Evolutionary conservation across 179 eudicot genomes (phyloP), one percentile per base, ranked within the genome.

Genomic region (Beta lomatogona): DNA sequence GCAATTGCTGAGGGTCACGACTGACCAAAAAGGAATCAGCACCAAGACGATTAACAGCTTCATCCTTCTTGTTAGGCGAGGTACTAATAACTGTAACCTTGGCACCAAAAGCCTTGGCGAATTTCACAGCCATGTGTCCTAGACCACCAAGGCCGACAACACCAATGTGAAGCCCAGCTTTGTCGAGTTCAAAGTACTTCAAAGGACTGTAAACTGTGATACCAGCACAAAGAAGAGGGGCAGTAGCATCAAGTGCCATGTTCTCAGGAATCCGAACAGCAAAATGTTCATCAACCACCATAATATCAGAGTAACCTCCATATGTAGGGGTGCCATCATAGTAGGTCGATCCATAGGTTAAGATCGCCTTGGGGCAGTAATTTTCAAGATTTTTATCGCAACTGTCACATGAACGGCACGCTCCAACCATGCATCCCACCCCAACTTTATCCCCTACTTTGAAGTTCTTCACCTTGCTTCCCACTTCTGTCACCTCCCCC

Each of bases 121-220:
- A 84, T 53, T 81, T 82, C 10, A 84, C 87, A 46, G 89, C 88
- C 67, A 86, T 72, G 60, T 86, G 86, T 5, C 86, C 88, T 13
- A 86, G 79, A 7, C 85, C 86, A 25, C 87, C 89, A 67, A 87
- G 89, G 1, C 89, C 87, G 28, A 84, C 87, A 53, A 87, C 84
- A 7, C 86, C 88, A 18, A 86, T 59, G 74, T 73, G 82, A 28
- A 77, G 73, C 6, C 88, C 88, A 2, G 88, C 84, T 63, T 83
- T 60, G 48, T 83, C 77, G 13, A 83, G 88, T 64, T 73, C 65
- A 36, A 73, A 83, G 80, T 72, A 44, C 76, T 80, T 86, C 76
- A 83, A 50, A 25, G 86, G 88, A 64, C 88, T 86, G 48, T 79
- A 86, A 60, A 86, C 88, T 1, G 84, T 86, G 61, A 86, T 80